Conservation (phyloP, 192 early-diverging fungal genomes). For the Backusella westeae region DNA sequence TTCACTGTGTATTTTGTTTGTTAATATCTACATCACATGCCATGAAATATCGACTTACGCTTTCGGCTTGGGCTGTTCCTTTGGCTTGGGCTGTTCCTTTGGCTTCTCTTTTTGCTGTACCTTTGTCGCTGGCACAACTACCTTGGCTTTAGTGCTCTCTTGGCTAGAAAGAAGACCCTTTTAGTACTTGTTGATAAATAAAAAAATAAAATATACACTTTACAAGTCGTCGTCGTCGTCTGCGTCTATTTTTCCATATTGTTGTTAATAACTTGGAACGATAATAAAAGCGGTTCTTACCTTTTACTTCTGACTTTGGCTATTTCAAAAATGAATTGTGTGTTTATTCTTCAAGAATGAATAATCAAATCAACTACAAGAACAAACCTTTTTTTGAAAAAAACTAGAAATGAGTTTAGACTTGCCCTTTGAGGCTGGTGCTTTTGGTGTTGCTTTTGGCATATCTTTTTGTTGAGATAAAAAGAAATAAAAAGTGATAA, state of each 20-base stretch:
- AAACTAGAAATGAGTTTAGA: not conserved
- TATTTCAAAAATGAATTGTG: not conserved
- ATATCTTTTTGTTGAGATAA: not conserved
- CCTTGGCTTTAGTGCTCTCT: not conserved
- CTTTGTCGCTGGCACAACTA: not conserved
- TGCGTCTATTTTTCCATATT: not conserved
- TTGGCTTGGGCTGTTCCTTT: too few relatives aligned
- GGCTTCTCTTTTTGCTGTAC: not conserved
- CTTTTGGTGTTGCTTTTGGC: not conserved
- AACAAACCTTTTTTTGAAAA: not conserved
- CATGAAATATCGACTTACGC: not conserved
- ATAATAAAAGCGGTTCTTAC: too few relatives aligned
- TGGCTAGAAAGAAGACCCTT: not conserved
- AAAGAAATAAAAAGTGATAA: not conserved
- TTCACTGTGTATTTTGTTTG: not conserved
- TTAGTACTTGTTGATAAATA: not conserved
- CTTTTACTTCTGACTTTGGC: not conserved
- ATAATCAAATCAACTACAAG: not conserved
- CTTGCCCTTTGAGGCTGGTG: not conserved
- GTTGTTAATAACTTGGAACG: not conserved
- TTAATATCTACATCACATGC: not conserved
- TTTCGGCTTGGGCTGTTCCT: not conserved
- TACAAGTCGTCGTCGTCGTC: not conserved
- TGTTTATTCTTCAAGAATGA: not conserved
- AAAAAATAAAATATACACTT: not conserved